Evolutionary conservation across 257 asterid species (phyloP).

Genomic region (Przewalskia tangutica): DNA sequence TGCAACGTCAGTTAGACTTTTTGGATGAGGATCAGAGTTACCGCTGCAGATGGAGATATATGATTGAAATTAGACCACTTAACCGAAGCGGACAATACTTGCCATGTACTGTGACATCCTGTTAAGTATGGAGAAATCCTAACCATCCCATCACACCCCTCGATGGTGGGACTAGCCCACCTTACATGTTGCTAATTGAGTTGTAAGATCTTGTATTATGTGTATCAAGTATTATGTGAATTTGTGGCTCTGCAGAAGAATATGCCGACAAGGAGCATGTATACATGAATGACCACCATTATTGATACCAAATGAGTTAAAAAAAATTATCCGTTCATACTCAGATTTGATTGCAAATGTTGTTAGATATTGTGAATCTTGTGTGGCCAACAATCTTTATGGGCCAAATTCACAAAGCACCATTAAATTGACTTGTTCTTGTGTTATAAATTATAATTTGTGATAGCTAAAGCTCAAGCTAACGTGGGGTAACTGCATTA

Average conservation of each 20-base stretch:
- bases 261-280: conserved; percentile 4
- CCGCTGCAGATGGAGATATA: too few species aligned
- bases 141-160: not conserved
- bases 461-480: not conserved
- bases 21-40: too few species aligned
- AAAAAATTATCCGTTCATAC: conserved; percentile 11
- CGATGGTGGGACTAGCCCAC: not conserved
- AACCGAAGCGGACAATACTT: not conserved
- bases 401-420: conserved; percentile 9
- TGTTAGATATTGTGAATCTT: conserved; percentile 9
- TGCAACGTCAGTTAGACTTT: too few species aligned
- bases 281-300: not conserved
- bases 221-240: not conserved
- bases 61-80: too few species aligned
- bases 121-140: not conserved
- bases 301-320: conserved; percentile 7
- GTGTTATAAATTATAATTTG: conserved; percentile 2
- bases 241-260: not conserved
- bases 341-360: conserved; percentile 12
- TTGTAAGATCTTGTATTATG: not conserved
- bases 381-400: conserved; percentile 21
- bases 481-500: not conserved
- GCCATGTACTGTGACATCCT: not conserved
- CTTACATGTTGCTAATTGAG: not conserved
- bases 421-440: conserved; percentile 5